phyloP scores from a whole-genome alignment of 2,329 filamentous ascomycete genomes.

The Rhynchosporium graminicola region DNA sequence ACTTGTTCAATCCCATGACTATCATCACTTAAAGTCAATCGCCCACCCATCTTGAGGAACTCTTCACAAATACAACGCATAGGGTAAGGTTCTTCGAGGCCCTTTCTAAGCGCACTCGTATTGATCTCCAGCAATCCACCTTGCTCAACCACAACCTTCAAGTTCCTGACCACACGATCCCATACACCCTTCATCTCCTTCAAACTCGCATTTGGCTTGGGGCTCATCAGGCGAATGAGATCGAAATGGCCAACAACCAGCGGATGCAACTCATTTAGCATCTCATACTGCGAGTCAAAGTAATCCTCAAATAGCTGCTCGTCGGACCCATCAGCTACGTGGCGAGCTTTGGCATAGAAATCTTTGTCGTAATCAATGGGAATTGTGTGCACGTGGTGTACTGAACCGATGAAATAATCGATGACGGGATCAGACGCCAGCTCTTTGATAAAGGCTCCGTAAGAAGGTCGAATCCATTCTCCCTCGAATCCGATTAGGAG shows the following conservation, averaged over 20 bases:
- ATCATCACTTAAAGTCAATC: constrained; percentile 91
- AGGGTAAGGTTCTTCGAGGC: constrained; percentile 88
- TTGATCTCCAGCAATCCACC: constrained; percentile 89
- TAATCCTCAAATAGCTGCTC: constrained; percentile 78
- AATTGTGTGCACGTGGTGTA: constrained; percentile 84
- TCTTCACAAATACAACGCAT: constrained; percentile 74
- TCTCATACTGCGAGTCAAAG: constrained; percentile 82
- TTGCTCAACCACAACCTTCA: constrained; percentile 69
- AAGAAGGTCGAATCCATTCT: constrained; percentile 81
- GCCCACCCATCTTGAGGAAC: constrained; percentile 72
- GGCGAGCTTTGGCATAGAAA: constrained; percentile 55
- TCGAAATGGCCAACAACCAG: constrained; percentile 92
- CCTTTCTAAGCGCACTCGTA: constrained; percentile 83
- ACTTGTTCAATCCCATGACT: constrained; percentile 88
- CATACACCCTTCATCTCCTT: constrained; percentile 62
- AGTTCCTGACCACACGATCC: constrained; percentile 71
- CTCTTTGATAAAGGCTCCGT: constrained; percentile 55
- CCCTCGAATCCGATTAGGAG: constrained; percentile 89
- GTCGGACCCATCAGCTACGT: constrained; percentile 58
- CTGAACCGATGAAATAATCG: constrained; percentile 90
- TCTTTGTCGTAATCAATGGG: constrained; percentile 84
- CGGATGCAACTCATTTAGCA: constrained; percentile 73
- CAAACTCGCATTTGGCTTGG: constrained; percentile 64
- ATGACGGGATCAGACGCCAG: constrained; percentile 63
- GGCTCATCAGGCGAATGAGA: constrained; percentile 78